A percentile compares a stretch with the other conserved stretches of the same genome.
These are phyloP conservation scores for Mycena albidolilacea DNA, from an alignment of 768 basidiomycete species.

Conservation along the genomic window DNA sequence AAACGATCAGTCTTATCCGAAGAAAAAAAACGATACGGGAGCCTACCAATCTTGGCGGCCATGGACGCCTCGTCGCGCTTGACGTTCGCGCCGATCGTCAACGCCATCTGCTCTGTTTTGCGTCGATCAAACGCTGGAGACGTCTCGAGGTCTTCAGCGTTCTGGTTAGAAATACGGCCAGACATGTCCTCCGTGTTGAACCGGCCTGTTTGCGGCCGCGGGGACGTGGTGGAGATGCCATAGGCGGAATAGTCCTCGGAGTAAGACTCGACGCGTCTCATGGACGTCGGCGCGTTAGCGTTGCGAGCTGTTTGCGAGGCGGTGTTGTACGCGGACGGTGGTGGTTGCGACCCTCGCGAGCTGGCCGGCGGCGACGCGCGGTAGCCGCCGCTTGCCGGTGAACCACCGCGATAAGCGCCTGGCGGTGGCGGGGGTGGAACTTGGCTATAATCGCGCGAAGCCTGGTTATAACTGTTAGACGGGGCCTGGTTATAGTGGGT, in stretches of 20 bases:
- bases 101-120: conserved; percentile 13
- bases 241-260: conserved; percentile 25
- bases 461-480: background rate
- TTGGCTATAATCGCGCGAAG: background rate
- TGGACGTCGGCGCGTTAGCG: background rate
- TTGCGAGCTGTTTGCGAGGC: background rate
- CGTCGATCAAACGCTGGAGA: conserved; percentile 12
- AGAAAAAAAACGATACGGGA: too few species aligned
- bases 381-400: conserved; percentile 1
- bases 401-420: conserved; percentile 11
- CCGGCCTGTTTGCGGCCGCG: conserved; percentile 1
- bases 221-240: conserved; percentile 8
- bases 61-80: conserved; percentile 19
- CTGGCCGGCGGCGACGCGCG: conserved; percentile 9
- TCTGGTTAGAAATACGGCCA: background rate
- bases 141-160: conserved; percentile 3
- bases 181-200: conserved; percentile 17
- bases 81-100: conserved; percentile 7
- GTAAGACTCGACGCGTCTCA: conserved; percentile 19
- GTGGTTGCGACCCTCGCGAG: conserved; percentile 3
- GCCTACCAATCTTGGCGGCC: conserved; percentile 18
- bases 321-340: conserved; percentile 13
- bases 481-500: background rate
- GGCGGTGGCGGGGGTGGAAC: background rate
- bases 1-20: background rate